Conservation (phyloP, 805 yeast species). For the Candida succiphila region DNA sequence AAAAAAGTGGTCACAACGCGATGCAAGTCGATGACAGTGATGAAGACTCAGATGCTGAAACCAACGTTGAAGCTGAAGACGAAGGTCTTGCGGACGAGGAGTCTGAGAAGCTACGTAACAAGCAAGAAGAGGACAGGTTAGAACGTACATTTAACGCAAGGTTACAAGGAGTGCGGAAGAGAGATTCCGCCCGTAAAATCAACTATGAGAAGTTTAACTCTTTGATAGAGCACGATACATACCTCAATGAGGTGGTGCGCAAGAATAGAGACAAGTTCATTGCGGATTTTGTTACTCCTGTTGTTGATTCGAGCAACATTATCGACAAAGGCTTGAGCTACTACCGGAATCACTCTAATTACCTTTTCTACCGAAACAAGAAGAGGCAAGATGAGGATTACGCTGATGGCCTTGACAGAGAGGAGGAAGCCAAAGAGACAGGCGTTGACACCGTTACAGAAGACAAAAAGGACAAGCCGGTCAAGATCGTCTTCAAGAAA, state of each 20-base stretch:
- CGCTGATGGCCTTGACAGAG: conserved; percentile 29
- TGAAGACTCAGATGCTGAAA: conserved; percentile 14
- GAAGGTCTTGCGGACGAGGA: conserved; percentile 14
- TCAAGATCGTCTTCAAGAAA: conserved; percentile 13
- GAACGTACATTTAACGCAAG: conserved; percentile 9
- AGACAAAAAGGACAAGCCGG: conserved; percentile 8
- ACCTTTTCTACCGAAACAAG: conserved; percentile 27
- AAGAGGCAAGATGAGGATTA: conserved; percentile 31
- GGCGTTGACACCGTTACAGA: conserved; percentile 5
- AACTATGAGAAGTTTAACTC: conserved; percentile 24
- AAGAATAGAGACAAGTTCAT: conserved; percentile 15
- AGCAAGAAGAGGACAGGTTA: conserved; percentile 8
- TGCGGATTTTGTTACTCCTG: conserved; percentile 17
- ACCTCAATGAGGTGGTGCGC: conserved; percentile 10
- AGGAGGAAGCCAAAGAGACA: conserved; percentile 21
- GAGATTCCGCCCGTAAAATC: conserved; percentile 20
- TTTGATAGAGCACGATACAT: conserved; percentile 17
- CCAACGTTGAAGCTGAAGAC: conserved; percentile 15
- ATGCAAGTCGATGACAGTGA: conserved; percentile 17
- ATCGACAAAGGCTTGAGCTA: conserved; percentile 25
- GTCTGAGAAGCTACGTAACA: conserved; percentile 9
- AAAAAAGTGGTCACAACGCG: conserved; percentile 6
- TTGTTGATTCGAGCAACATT: conserved; percentile 16
- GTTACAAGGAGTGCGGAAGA: conserved; percentile 10
- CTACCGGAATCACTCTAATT: conserved; percentile 32